Evolutionary conservation across 2,329 filamentous ascomycete genomes (phyloP).

Genomic region (Cryphonectria parasitica): DNA sequence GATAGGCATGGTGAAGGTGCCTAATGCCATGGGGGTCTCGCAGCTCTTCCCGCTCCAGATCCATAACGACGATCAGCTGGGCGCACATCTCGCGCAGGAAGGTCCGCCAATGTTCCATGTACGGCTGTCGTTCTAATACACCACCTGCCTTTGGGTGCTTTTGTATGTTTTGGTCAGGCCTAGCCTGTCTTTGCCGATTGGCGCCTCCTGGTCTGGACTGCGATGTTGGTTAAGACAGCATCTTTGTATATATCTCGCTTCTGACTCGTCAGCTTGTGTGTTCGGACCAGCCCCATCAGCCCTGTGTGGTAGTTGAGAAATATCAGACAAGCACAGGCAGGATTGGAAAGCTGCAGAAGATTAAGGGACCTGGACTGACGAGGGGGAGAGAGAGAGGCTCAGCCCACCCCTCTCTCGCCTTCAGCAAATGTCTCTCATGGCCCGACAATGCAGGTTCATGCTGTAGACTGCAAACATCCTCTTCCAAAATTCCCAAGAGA

Average conservation of each 20-base stretch:
- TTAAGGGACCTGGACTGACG: neutral
- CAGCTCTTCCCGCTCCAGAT: conserved; percentile 67
- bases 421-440: neutral
- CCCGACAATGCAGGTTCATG: too few relatives aligned
- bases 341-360: neutral
- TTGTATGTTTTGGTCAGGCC: neutral
- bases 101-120: conserved; percentile 50
- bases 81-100: conserved; percentile 69
- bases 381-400: too few relatives aligned
- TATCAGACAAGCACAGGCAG: too few relatives aligned
- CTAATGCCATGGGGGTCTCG: conserved; percentile 52
- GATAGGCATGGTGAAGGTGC: conserved; percentile 64
- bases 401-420: too few relatives aligned
- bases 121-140: conserved; percentile 33
- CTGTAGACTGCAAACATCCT: neutral
- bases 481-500: neutral
- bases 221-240: neutral
- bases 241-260: neutral
- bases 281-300: neutral
- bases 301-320: too few relatives aligned
- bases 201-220: neutral
- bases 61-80: conserved; percentile 72
- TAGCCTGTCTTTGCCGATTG: neutral
- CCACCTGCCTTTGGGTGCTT: neutral
- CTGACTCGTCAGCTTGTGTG: neutral